These are phyloP conservation scores for Globisporangium viniferum DNA, from an alignment of 352 stramenopile genomes.

Conservation along the genomic window DNA sequence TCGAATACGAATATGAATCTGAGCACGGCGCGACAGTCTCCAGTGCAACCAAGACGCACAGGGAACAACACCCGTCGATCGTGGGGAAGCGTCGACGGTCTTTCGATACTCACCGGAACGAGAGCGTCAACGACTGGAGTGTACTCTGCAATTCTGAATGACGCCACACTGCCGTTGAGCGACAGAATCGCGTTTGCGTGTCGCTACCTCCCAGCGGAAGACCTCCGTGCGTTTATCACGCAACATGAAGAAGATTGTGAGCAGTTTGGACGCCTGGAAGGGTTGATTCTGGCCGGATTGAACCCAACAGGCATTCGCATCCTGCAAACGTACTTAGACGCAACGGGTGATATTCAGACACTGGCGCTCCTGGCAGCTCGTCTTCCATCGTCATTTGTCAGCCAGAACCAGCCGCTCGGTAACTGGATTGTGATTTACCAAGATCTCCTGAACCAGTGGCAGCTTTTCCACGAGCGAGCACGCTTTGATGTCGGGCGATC, in stretches of 20 bases:
- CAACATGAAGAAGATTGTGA: constrained; percentile 80
- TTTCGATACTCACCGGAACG: constrained; percentile 29
- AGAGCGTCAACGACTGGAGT: constrained; percentile 27
- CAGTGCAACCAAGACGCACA: constrained; percentile 26
- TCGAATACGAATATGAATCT: constrained; percentile 22
- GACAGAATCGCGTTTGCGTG: constrained; percentile 92
- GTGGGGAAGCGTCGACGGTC: constrained; percentile 63
- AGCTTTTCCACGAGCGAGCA: constrained; percentile 92
- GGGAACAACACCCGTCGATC: constrained; percentile 36
- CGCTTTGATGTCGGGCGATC: constrained; percentile 91
- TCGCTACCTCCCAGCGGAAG: constrained; percentile 79
- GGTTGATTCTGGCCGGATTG: constrained; percentile 88
- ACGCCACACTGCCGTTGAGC: constrained; percentile 81
- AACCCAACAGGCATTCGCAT: constrained; percentile 81
- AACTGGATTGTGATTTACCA: constrained; percentile 93
- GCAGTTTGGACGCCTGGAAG: constrained; percentile 84
- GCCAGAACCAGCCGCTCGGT: constrained; percentile 56
- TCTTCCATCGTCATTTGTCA: constrained; percentile 46
- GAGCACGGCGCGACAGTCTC: constrained; percentile 22
- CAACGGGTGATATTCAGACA: constrained; percentile 89
- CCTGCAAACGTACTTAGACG: constrained; percentile 90
- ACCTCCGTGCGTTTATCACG: constrained; percentile 84
- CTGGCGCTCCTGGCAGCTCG: constrained; percentile 83
- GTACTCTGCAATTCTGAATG: constrained; percentile 81
- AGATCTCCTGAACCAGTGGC: constrained; percentile 90